Percentiles rank a stretch among this genome's conserved stretches.
These are phyloP conservation scores for Heracleum sosnowskyi DNA, from an alignment of 129 eudicot genomes.

Conservation along the genomic window DNA sequence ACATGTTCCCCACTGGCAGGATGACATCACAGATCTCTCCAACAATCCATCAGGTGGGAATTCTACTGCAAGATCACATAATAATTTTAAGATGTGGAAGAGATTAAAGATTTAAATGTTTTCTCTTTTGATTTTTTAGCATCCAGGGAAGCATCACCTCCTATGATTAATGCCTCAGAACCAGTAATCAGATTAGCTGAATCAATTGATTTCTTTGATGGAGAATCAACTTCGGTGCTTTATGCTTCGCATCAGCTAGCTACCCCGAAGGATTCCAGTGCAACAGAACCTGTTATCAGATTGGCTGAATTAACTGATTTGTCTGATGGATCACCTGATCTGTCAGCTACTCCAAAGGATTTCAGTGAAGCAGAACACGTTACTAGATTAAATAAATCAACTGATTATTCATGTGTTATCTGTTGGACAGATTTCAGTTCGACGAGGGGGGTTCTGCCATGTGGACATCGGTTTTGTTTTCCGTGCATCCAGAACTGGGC, in stretches of 20 bases:
- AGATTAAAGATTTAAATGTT: constrained; percentile 34
- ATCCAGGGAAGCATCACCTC: constrained; percentile 13
- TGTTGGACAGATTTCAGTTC: constrained; percentile 88
- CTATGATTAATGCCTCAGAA: background rate
- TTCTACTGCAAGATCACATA: constrained; percentile 18
- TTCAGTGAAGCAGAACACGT: constrained; percentile 10
- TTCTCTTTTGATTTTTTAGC: constrained; percentile 16
- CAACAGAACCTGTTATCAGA: background rate
- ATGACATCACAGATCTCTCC: constrained; percentile 19
- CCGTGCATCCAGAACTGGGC: constrained; percentile 96
- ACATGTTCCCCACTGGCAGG: constrained; percentile 11
- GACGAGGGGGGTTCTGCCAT: constrained; percentile 78
- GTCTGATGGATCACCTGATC: constrained; percentile 7
- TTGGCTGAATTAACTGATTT: background rate
- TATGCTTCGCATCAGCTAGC: background rate
- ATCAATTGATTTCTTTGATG: background rate
- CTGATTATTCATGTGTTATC: constrained; percentile 74
- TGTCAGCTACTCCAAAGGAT: constrained; percentile 19
- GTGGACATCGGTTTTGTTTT: constrained; percentile 99
- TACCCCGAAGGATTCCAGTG: background rate
- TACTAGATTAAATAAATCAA: constrained; percentile 27
- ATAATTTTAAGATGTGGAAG: constrained; percentile 28
- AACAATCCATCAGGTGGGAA: constrained; percentile 19
- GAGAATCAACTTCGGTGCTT: constrained; percentile 13
- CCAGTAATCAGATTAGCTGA: background rate